phyloP scores from a whole-genome alignment of 495 filamentous ascomycete species.

The Aspergillus leporis region DNA sequence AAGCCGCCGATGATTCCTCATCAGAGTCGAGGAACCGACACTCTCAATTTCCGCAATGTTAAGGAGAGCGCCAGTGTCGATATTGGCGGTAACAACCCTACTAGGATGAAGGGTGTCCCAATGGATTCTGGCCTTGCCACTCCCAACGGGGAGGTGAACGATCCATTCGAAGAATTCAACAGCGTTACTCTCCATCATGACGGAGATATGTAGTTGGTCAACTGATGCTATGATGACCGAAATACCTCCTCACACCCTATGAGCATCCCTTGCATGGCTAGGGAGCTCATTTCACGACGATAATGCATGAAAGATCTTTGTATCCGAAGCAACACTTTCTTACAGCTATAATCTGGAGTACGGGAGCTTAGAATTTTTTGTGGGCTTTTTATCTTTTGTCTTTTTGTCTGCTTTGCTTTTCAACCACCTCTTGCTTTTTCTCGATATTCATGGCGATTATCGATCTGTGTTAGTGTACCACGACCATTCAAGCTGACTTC shows the following conservation, averaged over 20 bases:
- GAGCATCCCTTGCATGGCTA: conserved; percentile 30
- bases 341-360: conserved; percentile 30
- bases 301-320: conserved; percentile 43
- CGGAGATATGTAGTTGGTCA: conserved; percentile 56
- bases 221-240: conserved; percentile 14
- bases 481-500: not conserved
- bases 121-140: conserved; percentile 83
- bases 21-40: conserved; percentile 88
- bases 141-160: conserved; percentile 78
- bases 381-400: conserved; percentile 22
- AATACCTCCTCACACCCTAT: conserved; percentile 24
- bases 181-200: conserved; percentile 98
- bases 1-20: conserved; percentile 98
- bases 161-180: conserved; percentile 99
- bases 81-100: conserved; percentile 64
- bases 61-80: conserved; percentile 97
- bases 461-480: conserved; percentile 8
- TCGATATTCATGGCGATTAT: conserved; percentile 17
- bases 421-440: conserved; percentile 20
- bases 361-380: conserved; percentile 24
- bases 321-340: conserved; percentile 24
- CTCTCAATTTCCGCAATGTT: conserved; percentile 94
- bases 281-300: conserved; percentile 32
- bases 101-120: conserved; percentile 72
- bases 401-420: conserved; percentile 21